phyloP scores from a whole-genome alignment of 345 rosid species.

The Heritiera fomes region DNA sequence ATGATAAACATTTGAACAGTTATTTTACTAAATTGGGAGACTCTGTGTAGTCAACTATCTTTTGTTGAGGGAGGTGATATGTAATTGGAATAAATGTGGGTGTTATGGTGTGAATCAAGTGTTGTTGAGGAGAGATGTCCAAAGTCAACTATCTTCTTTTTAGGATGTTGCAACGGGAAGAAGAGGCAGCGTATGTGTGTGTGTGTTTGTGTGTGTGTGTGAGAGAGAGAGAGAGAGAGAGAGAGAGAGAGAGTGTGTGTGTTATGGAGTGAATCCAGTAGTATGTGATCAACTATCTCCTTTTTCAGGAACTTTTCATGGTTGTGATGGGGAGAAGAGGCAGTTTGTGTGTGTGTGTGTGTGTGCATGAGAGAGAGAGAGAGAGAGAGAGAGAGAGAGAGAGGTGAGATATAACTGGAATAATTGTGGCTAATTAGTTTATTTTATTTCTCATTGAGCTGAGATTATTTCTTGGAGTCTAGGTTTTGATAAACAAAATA shows the following conservation, averaged over 20 bases:
- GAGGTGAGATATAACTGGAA: background rate
- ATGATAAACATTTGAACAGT: background rate
- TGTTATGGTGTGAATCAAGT: background rate
- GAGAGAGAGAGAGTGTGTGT: no score
- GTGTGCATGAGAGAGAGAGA: background rate
- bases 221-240: no score
- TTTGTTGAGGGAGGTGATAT: background rate
- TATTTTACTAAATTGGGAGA: background rate
- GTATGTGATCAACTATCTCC: background rate
- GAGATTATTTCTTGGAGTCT: background rate
- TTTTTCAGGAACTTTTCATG: background rate
- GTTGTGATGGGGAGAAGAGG: slow-evolving; percentile 6
- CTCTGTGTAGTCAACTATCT: background rate
- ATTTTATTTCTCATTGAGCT: background rate
- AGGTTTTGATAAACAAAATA: background rate
- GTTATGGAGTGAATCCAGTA: background rate
- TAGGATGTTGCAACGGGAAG: background rate
- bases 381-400: background rate
- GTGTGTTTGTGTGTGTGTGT: background rate
- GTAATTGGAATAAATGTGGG: background rate
- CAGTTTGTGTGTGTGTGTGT: background rate
- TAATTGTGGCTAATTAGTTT: background rate
- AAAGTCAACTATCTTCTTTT: background rate
- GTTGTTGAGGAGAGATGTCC: background rate
- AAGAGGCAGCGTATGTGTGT: background rate